Evolutionary conservation across 2,329 filamentous ascomycete species (phyloP).

Genomic region (Botrytis cinerea): DNA sequence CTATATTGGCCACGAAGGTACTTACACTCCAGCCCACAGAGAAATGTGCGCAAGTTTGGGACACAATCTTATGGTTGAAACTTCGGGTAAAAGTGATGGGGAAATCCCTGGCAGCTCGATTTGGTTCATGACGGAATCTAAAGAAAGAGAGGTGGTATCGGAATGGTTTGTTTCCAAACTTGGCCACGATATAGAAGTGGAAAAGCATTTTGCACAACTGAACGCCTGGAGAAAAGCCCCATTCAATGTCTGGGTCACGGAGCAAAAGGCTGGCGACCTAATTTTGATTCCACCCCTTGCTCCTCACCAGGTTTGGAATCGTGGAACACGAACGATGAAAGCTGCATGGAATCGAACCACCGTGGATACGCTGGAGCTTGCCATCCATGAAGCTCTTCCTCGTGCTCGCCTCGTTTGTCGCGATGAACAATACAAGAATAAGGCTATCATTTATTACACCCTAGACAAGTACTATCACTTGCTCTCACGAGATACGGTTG

Average conservation of each 20-base stretch:
- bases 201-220: constrained; percentile 94
- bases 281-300: constrained; percentile 91
- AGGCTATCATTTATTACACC: constrained; percentile 89
- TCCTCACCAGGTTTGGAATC: constrained; percentile 97
- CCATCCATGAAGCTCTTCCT: constrained; percentile 82
- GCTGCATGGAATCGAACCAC: constrained; percentile 97
- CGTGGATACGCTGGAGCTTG: constrained; percentile 84
- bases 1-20: constrained; percentile 96
- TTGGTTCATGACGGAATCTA: constrained; percentile 98
- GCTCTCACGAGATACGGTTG: constrained; percentile 51
- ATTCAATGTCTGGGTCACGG: constrained; percentile 89
- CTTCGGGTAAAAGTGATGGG: constrained; percentile 70
- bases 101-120: constrained; percentile 86
- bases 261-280: constrained; percentile 88
- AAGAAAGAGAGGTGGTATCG: constrained; percentile 84
- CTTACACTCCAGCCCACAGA: constrained; percentile 90
- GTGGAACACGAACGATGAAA: constrained; percentile 93
- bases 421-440: constrained; percentile 98
- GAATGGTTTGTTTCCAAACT: constrained; percentile 93
- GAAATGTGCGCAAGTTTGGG: constrained; percentile 98
- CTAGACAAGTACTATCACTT: constrained; percentile 76
- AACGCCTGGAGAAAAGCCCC: constrained; percentile 95
- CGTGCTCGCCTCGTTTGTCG: constrained; percentile 89
- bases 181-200: constrained; percentile 94
- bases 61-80: constrained; percentile 98